These are phyloP conservation scores for Penstemon barbatus DNA, from an alignment of 257 asterid genomes.

Conservation along the genomic window DNA sequence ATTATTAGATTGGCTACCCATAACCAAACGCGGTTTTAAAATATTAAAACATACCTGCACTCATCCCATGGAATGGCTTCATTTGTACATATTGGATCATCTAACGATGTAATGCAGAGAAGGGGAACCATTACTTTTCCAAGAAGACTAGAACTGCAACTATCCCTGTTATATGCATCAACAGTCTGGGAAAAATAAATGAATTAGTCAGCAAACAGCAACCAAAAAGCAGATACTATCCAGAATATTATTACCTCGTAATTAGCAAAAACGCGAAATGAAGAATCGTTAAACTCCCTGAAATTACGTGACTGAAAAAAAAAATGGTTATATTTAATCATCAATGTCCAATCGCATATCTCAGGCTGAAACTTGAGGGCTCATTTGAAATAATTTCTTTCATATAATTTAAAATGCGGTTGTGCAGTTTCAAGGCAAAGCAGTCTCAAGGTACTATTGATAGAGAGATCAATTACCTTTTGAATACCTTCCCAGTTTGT, in stretches of 20 bases:
- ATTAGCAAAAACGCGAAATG: slow-evolving; percentile 49
- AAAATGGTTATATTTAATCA: not conserved
- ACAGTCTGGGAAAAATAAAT: slow-evolving; percentile 49
- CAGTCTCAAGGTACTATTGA: not conserved
- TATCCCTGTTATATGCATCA: slow-evolving; percentile 75
- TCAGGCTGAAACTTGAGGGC: not conserved
- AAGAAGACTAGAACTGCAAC: slow-evolving; percentile 65
- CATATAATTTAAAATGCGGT: not conserved
- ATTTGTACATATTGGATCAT: slow-evolving; percentile 87
- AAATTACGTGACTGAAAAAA: slow-evolving; percentile 42
- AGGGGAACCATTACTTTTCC: slow-evolving; percentile 82
- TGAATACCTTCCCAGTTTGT: slow-evolving; percentile 22
- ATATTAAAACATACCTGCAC: slow-evolving; percentile 44
- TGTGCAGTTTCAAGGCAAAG: not conserved
- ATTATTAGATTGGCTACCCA: not conserved
- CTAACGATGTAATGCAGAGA: slow-evolving; percentile 77
- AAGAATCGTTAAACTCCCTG: slow-evolving; percentile 56
- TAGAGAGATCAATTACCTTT: not conserved
- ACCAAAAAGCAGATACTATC: slow-evolving; percentile 10
- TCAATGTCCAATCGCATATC: not conserved
- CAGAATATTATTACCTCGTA: slow-evolving; percentile 42
- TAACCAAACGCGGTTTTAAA: not conserved
- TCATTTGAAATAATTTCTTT: no score
- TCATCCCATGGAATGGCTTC: slow-evolving; percentile 99
- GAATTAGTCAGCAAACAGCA: slow-evolving; percentile 1